Evolutionary conservation across 1,284 basidiomycete genomes (phyloP), one percentile per base, ranked within the genome.

Genomic region (Malassezia slooffiae): DNA sequence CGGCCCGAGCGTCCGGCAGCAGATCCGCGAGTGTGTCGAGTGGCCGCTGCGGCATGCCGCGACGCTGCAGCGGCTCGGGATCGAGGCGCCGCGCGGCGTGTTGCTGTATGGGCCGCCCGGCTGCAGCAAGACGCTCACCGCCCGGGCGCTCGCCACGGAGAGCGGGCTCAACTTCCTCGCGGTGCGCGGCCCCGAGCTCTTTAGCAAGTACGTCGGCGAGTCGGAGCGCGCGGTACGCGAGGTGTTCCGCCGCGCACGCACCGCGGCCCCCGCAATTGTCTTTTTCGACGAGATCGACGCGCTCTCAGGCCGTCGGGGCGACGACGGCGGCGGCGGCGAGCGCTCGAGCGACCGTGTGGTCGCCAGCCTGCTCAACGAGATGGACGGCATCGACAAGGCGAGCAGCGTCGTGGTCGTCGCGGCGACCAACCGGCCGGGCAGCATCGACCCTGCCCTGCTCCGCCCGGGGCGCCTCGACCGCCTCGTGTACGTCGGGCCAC

Each of bases 271-370:
- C 0, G 88, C 86, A 1, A 91, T 97, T 57, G 76, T 99, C 37
- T 96, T 99, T 72, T 91, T 99, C 20, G 93, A 99, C 67, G 93
- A 97, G 71, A 87, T 99, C 38, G 93, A 99, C 64, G 89, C 90
- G 0, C 76, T 99, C 1, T 89, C 85, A 0, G 79, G 80, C 0
- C 81, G 85, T 0, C 78, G 93, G 24, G 74, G 75, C 3, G 77
- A 78, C 11, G 80, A 81, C 34, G 33, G 45, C 20, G 47, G 44
- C 0, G 30, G 33, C 29, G 59, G 57, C 5, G n/a, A n/a, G n/a
- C n/a, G n/a, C n/a, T 28, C 40, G 3, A 74, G 73, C 4, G 77
- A 79, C 30, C 86, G 91, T 6, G 86, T 96, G 11, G 76, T 99
- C 15, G 93, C 89, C 0, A 91, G 81, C 47, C 75, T 99, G 16